A percentile compares a stretch with the other conserved stretches of the same genome.
phyloP scores from a whole-genome alignment of 1,139 yeast genomes.

The Pichia sp. region DNA sequence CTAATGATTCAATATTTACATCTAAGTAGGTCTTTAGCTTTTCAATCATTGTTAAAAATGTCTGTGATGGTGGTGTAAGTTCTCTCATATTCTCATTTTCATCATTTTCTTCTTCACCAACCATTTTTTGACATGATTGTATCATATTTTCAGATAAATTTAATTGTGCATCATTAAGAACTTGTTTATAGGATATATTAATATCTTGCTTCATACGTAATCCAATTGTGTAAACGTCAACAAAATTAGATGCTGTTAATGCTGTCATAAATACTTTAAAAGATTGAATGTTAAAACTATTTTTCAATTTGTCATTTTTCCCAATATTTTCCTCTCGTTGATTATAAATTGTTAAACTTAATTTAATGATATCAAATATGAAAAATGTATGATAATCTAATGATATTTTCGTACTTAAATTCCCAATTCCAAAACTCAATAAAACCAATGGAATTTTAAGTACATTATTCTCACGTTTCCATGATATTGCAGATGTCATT shows the following conservation, averaged over 20 bases:
- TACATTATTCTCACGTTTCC: conserved; percentile 46
- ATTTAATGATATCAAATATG: conserved; percentile 45
- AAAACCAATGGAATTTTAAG: conserved; percentile 64
- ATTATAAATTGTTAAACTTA: conserved; percentile 58
- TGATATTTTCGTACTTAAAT: conserved; percentile 53
- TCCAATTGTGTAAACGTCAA: conserved; percentile 70
- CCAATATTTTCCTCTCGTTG: conserved; percentile 43
- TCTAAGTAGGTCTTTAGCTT: conserved; percentile 52
- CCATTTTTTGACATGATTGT: not conserved
- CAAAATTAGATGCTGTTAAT: conserved; percentile 72
- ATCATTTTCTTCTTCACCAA: not conserved
- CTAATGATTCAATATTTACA: conserved; percentile 48
- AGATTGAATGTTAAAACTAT: conserved; percentile 47
- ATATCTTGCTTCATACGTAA: conserved; percentile 70
- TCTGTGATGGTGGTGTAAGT: conserved; percentile 23
- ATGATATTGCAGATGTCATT: conserved; percentile 61
- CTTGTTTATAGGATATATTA: conserved; percentile 65
- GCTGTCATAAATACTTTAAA: conserved; percentile 69
- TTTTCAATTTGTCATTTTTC: conserved; percentile 55
- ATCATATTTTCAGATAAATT: not conserved
- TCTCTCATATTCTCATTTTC: not conserved
- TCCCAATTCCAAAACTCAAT: conserved; percentile 50
- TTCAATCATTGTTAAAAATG: conserved; percentile 27
- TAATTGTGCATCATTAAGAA: conserved; percentile 47
- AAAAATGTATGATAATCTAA: conserved; percentile 84